Conservation (phyloP, 1,284 basidiomycete genomes). For the Porogramme epimiltina region DNA sequence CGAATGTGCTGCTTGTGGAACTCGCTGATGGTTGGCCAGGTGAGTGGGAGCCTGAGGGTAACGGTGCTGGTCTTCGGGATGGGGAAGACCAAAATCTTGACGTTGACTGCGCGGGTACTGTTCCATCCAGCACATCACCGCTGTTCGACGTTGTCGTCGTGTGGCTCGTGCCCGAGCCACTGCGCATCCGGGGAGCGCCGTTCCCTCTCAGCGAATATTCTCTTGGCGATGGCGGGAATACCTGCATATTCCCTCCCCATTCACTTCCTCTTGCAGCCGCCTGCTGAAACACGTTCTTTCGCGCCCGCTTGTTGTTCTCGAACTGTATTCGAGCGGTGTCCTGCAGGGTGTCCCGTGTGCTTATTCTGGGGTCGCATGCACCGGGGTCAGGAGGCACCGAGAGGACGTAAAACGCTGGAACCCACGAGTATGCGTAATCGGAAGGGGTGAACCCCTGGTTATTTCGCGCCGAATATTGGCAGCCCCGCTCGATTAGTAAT, state of each 20-base stretch:
- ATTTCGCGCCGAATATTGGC: slow-evolving; percentile 80
- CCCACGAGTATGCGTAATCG: slow-evolving; percentile 91
- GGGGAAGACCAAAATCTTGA: slow-evolving; percentile 43
- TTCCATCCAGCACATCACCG: slow-evolving; percentile 56
- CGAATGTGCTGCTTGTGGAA: slow-evolving; percentile 45
- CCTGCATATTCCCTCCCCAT: slow-evolving; percentile 44
- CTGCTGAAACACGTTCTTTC: slow-evolving; percentile 67
- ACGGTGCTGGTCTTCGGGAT: slow-evolving; percentile 29
- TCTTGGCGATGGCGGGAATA: slow-evolving; percentile 28
- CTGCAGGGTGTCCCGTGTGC: slow-evolving; percentile 73
- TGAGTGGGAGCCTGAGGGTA: slow-evolving; percentile 45
- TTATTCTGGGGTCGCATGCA: slow-evolving; percentile 47
- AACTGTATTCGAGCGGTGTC: slow-evolving; percentile 75
- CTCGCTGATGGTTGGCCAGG: slow-evolving; percentile 54
- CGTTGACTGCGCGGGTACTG: slow-evolving; percentile 25
- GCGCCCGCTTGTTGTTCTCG: slow-evolving; percentile 75
- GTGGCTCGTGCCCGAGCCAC: slow-evolving; percentile 78
- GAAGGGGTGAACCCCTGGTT: slow-evolving; percentile 89
- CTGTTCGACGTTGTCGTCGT: slow-evolving; percentile 75
- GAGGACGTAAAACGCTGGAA: slow-evolving; percentile 17
- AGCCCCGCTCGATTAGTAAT: slow-evolving; percentile 86
- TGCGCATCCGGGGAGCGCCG: slow-evolving; percentile 59
- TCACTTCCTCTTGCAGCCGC: slow-evolving; percentile 65
- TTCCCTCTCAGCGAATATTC: slow-evolving; percentile 22
- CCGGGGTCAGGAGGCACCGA: not conserved